Evolutionary conservation across 2,329 filamentous ascomycete genomes (phyloP), one percentile per base, ranked within the genome.

Genomic region (Rutstroemia sp.): DNA sequence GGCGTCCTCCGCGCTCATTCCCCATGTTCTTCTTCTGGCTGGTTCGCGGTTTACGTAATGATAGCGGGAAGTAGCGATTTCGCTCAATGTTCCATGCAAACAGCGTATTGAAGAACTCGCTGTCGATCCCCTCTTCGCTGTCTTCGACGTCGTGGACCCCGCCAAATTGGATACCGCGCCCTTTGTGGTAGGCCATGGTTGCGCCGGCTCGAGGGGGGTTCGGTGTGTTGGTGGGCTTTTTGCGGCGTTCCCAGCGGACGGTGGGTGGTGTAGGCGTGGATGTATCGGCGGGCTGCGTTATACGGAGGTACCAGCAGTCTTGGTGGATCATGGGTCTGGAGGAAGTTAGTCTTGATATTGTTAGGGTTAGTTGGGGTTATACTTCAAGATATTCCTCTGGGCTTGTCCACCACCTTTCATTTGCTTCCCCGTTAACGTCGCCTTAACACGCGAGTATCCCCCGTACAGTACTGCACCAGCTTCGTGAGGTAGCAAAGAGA

Each of bases 11-110:
- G 45, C 84, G 76, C 54, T 83, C 79, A 63, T 80, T 81, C 14
- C 71, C 73, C 42, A 73, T 74, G 38, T 77, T 78, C 62, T 82
- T 85, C 63, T 85, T 87, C 60, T 83, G 80, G 48, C 81, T 81
- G 19, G 79, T 75, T 25, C 90, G 84, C 2, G 89, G 82, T 64
- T 90, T 89, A 52, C 92, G 80, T 47, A 97, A 75, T 9, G 77
- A 76, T 46, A 97, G 77, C 2, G 88, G 89, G 76, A 97, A 96
- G 75, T 96, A 97, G 8, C 94, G 81, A 69, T 99, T 99, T 58
- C 92, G 83, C 67, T 97, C 94, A 60, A 96, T 84, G 68, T 95
- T 96, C 89, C 92, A 97, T 5, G 92, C 88, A 67, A 88, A 95
- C 23, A 97, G 73, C 56, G 86, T 82, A 65, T 96, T 92, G 75